These are phyloP conservation scores for Malassezia globosa DNA, from an alignment of 1,284 basidiomycete genomes.

Conservation along the genomic window DNA sequence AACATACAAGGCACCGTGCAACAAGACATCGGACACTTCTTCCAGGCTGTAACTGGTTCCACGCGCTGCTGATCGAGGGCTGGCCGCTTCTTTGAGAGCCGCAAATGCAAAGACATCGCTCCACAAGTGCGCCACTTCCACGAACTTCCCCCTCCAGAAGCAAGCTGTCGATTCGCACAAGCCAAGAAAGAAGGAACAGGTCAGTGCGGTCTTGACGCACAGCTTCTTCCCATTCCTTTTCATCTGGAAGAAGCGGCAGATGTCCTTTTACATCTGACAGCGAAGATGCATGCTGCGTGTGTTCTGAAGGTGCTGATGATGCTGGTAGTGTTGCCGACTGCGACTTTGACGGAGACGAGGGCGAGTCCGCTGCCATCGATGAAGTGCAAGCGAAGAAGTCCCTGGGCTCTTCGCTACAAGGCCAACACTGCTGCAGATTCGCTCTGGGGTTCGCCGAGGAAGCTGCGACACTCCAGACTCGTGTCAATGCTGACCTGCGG, in stretches of 20 bases:
- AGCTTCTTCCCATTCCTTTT: conserved; percentile 27
- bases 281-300: no score
- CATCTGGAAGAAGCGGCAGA: conserved; percentile 16
- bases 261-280: no score
- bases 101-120: conserved; percentile 1
- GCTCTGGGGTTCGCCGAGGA: no score
- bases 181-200: conserved; percentile 70
- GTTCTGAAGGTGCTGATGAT: no score
- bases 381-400: no score
- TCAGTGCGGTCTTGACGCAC: conserved; percentile 64
- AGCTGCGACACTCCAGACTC: no score
- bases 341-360: no score
- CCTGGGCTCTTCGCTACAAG: no score
- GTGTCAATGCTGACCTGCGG: no score
- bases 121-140: conserved; percentile 3
- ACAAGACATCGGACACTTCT: conserved; percentile 8
- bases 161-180: conserved; percentile 58
- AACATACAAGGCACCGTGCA: conserved; percentile 6
- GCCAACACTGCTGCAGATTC: no score
- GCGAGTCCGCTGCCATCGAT: no score
- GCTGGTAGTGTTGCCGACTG: no score
- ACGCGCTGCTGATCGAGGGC: not conserved
- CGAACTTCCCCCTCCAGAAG: conserved; percentile 48
- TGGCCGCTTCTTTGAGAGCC: not conserved
- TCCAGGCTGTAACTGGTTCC: not conserved